Conservation (phyloP, 257 asterid genomes). For the Ilex aquifolium region DNA sequence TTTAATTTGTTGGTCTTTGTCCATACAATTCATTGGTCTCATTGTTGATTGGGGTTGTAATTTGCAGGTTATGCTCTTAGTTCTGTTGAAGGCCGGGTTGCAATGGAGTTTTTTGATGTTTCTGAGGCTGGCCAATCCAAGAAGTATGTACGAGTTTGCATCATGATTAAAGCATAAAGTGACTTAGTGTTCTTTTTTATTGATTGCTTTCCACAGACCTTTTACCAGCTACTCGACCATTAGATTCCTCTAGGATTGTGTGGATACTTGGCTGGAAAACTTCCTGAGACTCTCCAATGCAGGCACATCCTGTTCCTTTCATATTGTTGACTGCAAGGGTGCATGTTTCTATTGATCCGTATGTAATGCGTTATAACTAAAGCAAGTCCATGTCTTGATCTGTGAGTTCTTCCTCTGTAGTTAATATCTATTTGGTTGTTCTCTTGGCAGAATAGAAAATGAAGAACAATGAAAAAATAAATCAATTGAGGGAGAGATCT, state of each 20-base stretch:
- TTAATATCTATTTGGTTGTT: no score
- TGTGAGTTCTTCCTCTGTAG: no score
- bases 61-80: constrained; percentile 92
- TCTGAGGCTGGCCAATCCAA: constrained; percentile 77
- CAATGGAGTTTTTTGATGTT: constrained; percentile 84
- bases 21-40: neutral
- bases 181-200: neutral
- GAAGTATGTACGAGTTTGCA: constrained; percentile 43
- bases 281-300: no score
- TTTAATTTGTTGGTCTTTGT: neutral
- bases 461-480: no score
- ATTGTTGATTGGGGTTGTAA: neutral
- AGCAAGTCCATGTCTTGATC: no score
- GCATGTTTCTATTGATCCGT: no score
- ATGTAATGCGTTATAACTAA: no score
- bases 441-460: no score
- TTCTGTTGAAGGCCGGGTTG: constrained; percentile 90
- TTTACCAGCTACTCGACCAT: neutral
- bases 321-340: no score
- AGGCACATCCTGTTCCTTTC: no score
- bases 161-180: neutral
- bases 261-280: no score
- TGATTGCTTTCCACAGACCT: neutral
- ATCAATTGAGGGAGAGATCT: no score
- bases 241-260: neutral